phyloP scores from a whole-genome alignment of 805 yeast species.

The Metschnikowia cerradonensis region DNA sequence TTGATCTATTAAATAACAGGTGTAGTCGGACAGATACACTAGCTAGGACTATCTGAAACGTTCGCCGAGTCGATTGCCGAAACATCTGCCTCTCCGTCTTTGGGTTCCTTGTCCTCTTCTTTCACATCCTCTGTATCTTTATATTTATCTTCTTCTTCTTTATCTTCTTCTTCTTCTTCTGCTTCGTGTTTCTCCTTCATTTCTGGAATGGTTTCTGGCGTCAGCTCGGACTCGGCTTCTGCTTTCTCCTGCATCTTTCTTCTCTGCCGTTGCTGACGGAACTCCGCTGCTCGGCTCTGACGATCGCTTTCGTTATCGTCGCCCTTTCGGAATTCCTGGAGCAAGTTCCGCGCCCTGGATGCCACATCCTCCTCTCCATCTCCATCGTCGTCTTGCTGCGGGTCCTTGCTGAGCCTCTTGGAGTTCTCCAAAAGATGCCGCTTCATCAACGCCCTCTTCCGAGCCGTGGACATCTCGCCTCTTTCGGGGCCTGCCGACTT shows the following conservation, averaged over 20 bases:
- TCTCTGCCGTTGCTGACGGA: constrained; percentile 15
- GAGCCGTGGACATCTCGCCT: constrained; percentile 74
- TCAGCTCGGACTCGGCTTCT: background rate
- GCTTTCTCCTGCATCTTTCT: constrained; percentile 8
- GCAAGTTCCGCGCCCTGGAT: constrained; percentile 57
- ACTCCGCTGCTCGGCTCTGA: constrained; percentile 12
- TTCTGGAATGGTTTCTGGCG: too few relatives aligned
- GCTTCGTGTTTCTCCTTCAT: too few relatives aligned
- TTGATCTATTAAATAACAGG: too few relatives aligned
- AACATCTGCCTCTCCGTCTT: too few relatives aligned
- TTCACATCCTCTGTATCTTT: too few relatives aligned
- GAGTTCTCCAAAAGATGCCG: constrained; percentile 48
- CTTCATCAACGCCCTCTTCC: constrained; percentile 75
- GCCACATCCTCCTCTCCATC: constrained; percentile 43
- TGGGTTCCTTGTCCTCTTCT: too few relatives aligned
- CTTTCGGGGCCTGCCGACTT: constrained; percentile 80
- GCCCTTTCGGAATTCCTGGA: constrained; percentile 52
- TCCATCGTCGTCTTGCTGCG: background rate
- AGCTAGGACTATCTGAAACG: too few relatives aligned
- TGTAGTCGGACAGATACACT: too few relatives aligned
- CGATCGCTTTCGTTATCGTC: constrained; percentile 15
- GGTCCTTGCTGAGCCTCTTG: constrained; percentile 9
- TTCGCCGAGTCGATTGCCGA: too few relatives aligned
- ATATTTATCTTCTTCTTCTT: too few relatives aligned
- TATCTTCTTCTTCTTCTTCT: too few relatives aligned